A percentile compares a stretch with the other conserved stretches of the same genome.
Conservation (phyloP, 2,329 filamentous ascomycete genomes). For the Diplocarpon mali region DNA sequence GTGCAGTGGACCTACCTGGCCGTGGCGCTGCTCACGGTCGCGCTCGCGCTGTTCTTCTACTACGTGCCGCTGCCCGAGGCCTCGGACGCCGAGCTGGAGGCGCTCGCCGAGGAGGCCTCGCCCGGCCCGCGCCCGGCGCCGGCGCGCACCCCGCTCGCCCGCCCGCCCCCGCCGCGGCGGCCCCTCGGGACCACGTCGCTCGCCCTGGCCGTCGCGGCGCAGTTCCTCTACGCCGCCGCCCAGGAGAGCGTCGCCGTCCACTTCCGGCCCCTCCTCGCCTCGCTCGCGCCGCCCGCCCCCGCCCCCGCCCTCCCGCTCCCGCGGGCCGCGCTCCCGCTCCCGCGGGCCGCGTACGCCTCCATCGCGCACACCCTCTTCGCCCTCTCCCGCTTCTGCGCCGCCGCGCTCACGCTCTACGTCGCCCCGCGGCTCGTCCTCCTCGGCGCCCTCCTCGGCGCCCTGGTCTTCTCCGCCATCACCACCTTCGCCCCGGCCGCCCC, state of each 20-base stretch:
- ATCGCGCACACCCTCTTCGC: constrained; percentile 65
- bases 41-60: constrained; percentile 57
- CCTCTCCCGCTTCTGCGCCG: constrained; percentile 59
- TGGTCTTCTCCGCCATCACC: constrained; percentile 42
- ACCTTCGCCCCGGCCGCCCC: constrained; percentile 33
- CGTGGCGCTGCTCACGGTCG: constrained; percentile 62
- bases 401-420: constrained; percentile 47
- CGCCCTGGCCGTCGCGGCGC: constrained; percentile 60
- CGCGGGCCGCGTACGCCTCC: constrained; percentile 41
- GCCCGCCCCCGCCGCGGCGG: constrained; percentile 29
- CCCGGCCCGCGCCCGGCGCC: constrained; percentile 16
- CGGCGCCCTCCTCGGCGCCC: constrained; percentile 48
- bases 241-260: constrained; percentile 57
- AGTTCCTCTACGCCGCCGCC: constrained; percentile 69
- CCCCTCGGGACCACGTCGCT: constrained; percentile 34
- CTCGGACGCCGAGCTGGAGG: constrained; percentile 40
- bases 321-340: constrained; percentile 29
- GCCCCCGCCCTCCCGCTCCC: constrained; percentile 41
- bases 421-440: constrained; percentile 60
- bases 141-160: constrained; percentile 12
- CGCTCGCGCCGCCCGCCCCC: constrained; percentile 28
- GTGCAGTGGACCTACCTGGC: constrained; percentile 83
- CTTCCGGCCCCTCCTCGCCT: constrained; percentile 43
- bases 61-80: constrained; percentile 54
- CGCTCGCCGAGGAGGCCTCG: constrained; percentile 32